Conservation (phyloP, 257 asterid species). For the Solanum chmielewskii region DNA sequence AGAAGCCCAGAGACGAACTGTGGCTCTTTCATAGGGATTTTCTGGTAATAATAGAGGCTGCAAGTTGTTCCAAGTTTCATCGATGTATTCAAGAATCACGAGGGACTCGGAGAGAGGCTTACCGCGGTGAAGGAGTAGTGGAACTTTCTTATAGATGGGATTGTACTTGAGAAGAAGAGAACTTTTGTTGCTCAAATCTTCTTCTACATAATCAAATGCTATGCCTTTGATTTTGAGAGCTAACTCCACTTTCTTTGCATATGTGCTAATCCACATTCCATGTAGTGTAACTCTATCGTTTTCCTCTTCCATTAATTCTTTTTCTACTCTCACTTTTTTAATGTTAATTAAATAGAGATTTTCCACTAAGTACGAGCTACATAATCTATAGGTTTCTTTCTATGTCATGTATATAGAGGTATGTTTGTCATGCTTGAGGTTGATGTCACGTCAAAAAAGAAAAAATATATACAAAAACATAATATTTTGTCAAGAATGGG, state of each 20-base stretch:
- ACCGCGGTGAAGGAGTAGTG: not conserved
- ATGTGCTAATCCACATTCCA: slow-evolving; percentile 36
- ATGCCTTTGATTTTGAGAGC: slow-evolving; percentile 43
- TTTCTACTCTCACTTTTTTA: not conserved
- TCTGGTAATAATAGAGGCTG: slow-evolving; percentile 20
- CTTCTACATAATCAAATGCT: slow-evolving; percentile 28
- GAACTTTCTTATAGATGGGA: not conserved
- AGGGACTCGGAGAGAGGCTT: not conserved
- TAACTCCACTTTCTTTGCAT: slow-evolving; percentile 25
- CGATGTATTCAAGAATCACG: slow-evolving; percentile 16
- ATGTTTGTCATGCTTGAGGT: not conserved
- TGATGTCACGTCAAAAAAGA: not conserved
- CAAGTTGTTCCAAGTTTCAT: slow-evolving; percentile 21
- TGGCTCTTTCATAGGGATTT: slow-evolving; percentile 24
- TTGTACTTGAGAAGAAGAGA: not conserved
- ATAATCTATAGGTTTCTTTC: not conserved
- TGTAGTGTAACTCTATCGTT: slow-evolving; percentile 12
- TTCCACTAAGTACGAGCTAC: not conserved
- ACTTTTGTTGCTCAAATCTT: slow-evolving; percentile 27
- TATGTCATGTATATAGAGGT: too few species aligned
- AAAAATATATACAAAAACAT: not conserved
- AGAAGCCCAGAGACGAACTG: slow-evolving; percentile 26
- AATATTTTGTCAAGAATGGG: not conserved
- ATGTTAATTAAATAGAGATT: not conserved
- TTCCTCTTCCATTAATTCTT: slow-evolving; percentile 19